Conservation (phyloP, 176 grass and related monocot species). For the Triticum timopheevii region DNA sequence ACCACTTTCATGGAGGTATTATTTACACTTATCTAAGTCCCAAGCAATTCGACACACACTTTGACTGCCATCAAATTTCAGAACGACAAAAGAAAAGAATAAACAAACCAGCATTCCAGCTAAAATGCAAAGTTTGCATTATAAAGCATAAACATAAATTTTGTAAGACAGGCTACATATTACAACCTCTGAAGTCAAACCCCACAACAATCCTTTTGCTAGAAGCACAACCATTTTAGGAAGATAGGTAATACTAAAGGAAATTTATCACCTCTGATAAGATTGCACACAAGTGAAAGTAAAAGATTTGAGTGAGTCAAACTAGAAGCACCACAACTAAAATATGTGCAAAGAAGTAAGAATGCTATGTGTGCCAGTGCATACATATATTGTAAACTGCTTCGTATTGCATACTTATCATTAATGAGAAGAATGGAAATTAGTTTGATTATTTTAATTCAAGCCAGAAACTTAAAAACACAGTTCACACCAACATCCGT, state of each 20-base stretch:
- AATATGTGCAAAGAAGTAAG: not conserved
- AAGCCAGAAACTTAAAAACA: not conserved
- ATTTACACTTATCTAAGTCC: not conserved
- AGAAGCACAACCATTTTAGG: conserved; percentile 10
- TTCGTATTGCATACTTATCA: not conserved
- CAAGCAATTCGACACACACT: not conserved
- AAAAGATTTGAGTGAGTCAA: not conserved
- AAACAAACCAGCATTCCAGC: not conserved
- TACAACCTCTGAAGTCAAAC: conserved; percentile 11
- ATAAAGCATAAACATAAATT: not conserved
- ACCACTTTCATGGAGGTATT: not conserved
- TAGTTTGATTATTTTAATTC: not conserved
- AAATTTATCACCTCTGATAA: not conserved
- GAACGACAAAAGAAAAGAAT: not conserved
- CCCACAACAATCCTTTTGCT: not conserved
- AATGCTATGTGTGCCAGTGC: not conserved
- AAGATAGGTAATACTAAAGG: not conserved
- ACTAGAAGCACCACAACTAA: not conserved
- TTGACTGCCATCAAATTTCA: not conserved
- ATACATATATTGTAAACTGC: not conserved
- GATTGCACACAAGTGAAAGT: conserved; percentile 14
- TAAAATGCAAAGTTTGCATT: not conserved
- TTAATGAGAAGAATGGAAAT: conserved; percentile 4
- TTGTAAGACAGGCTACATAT: not conserved
- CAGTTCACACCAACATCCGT: not conserved